Percentiles rank a stretch among this genome's conserved stretches.
These are phyloP conservation scores for Volvox reticuliferus DNA, from an alignment of 139 green algal genomes.

Conservation along the genomic window DNA sequence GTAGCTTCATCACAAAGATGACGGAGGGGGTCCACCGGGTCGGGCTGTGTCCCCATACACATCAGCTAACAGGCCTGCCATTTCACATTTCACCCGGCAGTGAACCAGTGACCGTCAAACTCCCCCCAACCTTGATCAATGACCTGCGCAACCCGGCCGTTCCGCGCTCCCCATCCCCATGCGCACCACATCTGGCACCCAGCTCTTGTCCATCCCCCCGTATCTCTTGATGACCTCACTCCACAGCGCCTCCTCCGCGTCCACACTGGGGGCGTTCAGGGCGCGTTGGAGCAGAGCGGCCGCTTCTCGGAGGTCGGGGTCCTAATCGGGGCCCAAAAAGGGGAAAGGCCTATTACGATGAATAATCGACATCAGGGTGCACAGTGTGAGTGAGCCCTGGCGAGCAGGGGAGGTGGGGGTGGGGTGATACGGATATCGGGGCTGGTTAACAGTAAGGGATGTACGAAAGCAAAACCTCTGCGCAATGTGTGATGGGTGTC, in stretches of 20 bases:
- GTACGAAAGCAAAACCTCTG: too few relatives aligned
- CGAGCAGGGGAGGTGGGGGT: background rate
- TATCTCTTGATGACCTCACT: constrained; percentile 70
- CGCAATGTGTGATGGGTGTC: too few relatives aligned
- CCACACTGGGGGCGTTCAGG: constrained; percentile 75
- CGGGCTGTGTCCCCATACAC: too few relatives aligned
- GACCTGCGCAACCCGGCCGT: too few relatives aligned
- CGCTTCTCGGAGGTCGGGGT: constrained; percentile 77
- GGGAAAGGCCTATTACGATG: too few relatives aligned
- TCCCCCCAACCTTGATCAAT: too few relatives aligned
- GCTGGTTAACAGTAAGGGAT: background rate
- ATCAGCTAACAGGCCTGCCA: too few relatives aligned
- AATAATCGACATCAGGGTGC: background rate
- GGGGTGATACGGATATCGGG: background rate
- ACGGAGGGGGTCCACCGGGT: too few relatives aligned
- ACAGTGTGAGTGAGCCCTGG: background rate
- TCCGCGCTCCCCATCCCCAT: background rate
- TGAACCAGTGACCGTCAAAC: too few relatives aligned
- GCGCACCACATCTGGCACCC: constrained; percentile 83
- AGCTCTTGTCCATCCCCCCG: constrained; percentile 67
- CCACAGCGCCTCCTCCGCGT: constrained; percentile 84
- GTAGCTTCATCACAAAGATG: too few relatives aligned
- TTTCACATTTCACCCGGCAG: too few relatives aligned
- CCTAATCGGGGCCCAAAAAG: constrained; percentile 48
- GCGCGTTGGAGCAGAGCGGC: constrained; percentile 81